Percentiles rank a stretch among this genome's conserved stretches.
phyloP scores from a whole-genome alignment of 2,329 filamentous ascomycete genomes.

The Metarhizium robertsii region DNA sequence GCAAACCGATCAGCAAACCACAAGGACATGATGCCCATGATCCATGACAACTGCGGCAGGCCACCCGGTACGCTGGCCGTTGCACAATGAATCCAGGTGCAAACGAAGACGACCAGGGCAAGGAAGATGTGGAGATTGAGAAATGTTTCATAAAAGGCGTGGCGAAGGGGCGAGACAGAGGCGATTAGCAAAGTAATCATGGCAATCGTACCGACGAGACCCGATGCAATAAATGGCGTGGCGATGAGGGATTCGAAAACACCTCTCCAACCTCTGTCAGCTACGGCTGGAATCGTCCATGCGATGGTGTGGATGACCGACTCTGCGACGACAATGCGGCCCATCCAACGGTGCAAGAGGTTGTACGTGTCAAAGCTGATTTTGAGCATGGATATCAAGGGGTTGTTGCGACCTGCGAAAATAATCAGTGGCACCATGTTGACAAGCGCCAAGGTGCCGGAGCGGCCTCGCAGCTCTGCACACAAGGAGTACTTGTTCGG shows the following conservation, averaged over 20 bases:
- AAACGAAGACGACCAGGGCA: slow-evolving; percentile 56
- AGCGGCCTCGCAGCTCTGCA: slow-evolving; percentile 77
- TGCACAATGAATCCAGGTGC: slow-evolving; percentile 71
- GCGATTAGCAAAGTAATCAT: slow-evolving; percentile 60
- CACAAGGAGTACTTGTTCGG: slow-evolving; percentile 54
- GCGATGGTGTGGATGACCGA: slow-evolving; percentile 58
- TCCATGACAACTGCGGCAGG: slow-evolving; percentile 63
- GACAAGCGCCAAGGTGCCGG: slow-evolving; percentile 72
- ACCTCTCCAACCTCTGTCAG: slow-evolving; percentile 53
- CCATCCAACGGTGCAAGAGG: slow-evolving; percentile 61
- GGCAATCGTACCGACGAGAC: slow-evolving; percentile 49
- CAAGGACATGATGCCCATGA: slow-evolving; percentile 63
- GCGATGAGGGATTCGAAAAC: slow-evolving; percentile 43
- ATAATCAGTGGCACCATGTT: slow-evolving; percentile 91
- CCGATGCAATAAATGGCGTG: slow-evolving; percentile 57
- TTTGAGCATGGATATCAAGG: slow-evolving; percentile 68
- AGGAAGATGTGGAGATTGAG: slow-evolving; percentile 76
- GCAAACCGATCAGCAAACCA: slow-evolving; percentile 65
- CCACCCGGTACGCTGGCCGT: slow-evolving; percentile 48
- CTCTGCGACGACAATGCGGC: slow-evolving; percentile 62
- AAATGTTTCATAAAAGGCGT: slow-evolving; percentile 97
- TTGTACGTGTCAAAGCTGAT: slow-evolving; percentile 98
- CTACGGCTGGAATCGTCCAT: slow-evolving; percentile 65
- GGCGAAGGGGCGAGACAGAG: slow-evolving; percentile 71
- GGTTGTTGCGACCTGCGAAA: slow-evolving; percentile 87